Evolutionary conservation across 2,329 filamentous ascomycete genomes (phyloP).

Genomic region (Epicoccum nigrum): DNA sequence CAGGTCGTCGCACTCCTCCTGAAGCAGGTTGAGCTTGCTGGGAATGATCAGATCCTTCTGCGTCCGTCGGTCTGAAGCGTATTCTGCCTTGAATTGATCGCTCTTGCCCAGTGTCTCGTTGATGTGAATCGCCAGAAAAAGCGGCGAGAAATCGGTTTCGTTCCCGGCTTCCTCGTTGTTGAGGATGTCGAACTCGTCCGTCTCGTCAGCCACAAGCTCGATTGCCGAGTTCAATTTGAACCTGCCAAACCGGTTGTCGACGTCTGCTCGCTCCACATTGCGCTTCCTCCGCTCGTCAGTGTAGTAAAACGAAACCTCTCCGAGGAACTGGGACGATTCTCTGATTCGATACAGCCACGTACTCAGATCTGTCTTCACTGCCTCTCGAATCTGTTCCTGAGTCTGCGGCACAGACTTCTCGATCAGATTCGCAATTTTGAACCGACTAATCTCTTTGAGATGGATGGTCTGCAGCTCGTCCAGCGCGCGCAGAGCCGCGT

Average conservation of each 20-base stretch:
- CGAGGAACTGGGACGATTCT: slow-evolving; percentile 93
- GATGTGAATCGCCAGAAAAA: slow-evolving; percentile 95
- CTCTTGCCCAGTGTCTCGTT: slow-evolving; percentile 92
- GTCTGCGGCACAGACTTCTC: slow-evolving; percentile 94
- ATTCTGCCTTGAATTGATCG: slow-evolving; percentile 88
- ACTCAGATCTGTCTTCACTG: slow-evolving; percentile 95
- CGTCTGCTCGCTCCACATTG: slow-evolving; percentile 81
- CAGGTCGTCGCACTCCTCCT: slow-evolving; percentile 84
- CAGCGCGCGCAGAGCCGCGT: slow-evolving; percentile 88
- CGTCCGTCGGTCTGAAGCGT: slow-evolving; percentile 85
- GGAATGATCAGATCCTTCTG: slow-evolving; percentile 93
- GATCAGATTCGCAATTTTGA: slow-evolving; percentile 93
- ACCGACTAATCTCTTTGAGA: slow-evolving; percentile 90
- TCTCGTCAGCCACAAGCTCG: slow-evolving; percentile 92
- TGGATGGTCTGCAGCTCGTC: slow-evolving; percentile 97
- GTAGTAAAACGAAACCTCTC: slow-evolving; percentile 95
- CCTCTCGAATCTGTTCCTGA: slow-evolving; percentile 90
- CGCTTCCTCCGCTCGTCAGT: slow-evolving; percentile 84
- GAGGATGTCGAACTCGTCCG: slow-evolving; percentile 91
- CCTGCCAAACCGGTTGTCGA: slow-evolving; percentile 73
- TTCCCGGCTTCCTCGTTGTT: slow-evolving; percentile 84
- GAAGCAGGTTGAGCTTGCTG: slow-evolving; percentile 73
- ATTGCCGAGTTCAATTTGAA: slow-evolving; percentile 96
- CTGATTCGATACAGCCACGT: slow-evolving; percentile 95
- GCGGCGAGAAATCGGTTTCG: slow-evolving; percentile 89